These are phyloP conservation scores for Sclerotinia subarctica DNA, from an alignment of 2,329 filamentous ascomycete genomes.

Conservation along the genomic window DNA sequence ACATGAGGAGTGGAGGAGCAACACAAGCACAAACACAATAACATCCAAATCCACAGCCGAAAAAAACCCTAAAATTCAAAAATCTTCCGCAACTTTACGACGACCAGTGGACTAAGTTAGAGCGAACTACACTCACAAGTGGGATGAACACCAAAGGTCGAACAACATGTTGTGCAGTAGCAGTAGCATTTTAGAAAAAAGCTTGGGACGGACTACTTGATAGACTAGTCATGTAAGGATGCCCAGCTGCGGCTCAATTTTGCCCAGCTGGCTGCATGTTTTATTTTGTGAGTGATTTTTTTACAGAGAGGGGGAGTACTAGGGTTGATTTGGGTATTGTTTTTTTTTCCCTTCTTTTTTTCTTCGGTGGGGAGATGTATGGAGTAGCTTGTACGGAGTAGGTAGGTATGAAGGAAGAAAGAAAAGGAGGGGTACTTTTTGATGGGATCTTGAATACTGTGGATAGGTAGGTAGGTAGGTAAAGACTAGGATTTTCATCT, in stretches of 20 bases:
- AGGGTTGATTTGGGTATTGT: background rate
- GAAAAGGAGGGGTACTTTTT: background rate
- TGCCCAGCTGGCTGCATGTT: background rate
- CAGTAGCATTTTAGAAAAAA: background rate
- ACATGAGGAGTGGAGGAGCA: background rate
- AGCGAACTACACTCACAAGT: background rate
- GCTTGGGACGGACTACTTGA: background rate
- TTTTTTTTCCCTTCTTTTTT: background rate
- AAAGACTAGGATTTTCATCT: background rate
- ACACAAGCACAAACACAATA: background rate
- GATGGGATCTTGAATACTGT: background rate
- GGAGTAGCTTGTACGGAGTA: no score
- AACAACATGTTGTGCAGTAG: conserved; percentile 12
- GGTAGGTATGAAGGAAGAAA: no score
- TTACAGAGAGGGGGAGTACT: background rate
- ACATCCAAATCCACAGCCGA: background rate
- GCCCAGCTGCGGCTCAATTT: conserved; percentile 8
- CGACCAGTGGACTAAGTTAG: no score
- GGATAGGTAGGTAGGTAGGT: background rate
- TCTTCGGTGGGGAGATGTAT: background rate
- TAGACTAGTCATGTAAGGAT: conserved; percentile 7
- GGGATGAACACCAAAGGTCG: background rate
- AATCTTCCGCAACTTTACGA: no score
- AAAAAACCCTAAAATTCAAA: background rate
- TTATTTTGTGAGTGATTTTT: conserved; percentile 2